These are phyloP conservation scores for Saturnispora besseyi DNA, from an alignment of 805 yeast genomes.

Conservation along the genomic window DNA sequence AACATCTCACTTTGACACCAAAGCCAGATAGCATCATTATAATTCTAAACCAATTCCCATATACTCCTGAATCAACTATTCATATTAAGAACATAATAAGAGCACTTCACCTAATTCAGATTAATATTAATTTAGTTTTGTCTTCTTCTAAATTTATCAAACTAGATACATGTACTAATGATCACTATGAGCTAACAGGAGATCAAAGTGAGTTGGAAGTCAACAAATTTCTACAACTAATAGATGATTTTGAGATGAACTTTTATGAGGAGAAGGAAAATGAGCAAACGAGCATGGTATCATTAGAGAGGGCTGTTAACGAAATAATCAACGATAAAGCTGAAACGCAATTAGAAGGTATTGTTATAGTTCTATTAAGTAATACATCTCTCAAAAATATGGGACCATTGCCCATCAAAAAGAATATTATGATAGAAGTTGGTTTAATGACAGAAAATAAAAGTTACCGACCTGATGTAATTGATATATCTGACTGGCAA, in stretches of 20 bases:
- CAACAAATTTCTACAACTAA: conserved; percentile 6
- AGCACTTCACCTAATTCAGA: conserved; percentile 23
- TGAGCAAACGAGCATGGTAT: not conserved
- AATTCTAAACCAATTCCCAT: conserved; percentile 21
- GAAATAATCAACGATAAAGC: not conserved
- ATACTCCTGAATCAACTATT: conserved; percentile 16
- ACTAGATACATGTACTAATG: conserved; percentile 11
- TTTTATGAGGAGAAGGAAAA: not conserved
- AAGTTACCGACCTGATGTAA: conserved; percentile 14
- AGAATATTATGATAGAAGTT: conserved; percentile 23
- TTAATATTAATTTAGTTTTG: conserved; percentile 21
- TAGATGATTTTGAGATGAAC: conserved; percentile 16
- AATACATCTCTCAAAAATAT: conserved; percentile 16
- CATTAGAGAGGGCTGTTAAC: not conserved
- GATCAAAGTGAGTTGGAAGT: conserved; percentile 8
- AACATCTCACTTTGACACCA: conserved; percentile 15
- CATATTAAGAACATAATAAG: conserved; percentile 24
- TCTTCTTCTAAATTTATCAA: conserved; percentile 16
- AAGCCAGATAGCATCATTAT: conserved; percentile 25
- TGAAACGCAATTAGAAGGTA: conserved; percentile 8
- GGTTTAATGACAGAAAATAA: conserved; percentile 12
- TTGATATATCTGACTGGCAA: conserved; percentile 26
- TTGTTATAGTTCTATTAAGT: conserved; percentile 22
- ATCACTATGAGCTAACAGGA: conserved; percentile 11
- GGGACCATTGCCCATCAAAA: conserved; percentile 13